phyloP scores from a whole-genome alignment of 345 rosid species.

The Crucihimalaya himalaica region DNA sequence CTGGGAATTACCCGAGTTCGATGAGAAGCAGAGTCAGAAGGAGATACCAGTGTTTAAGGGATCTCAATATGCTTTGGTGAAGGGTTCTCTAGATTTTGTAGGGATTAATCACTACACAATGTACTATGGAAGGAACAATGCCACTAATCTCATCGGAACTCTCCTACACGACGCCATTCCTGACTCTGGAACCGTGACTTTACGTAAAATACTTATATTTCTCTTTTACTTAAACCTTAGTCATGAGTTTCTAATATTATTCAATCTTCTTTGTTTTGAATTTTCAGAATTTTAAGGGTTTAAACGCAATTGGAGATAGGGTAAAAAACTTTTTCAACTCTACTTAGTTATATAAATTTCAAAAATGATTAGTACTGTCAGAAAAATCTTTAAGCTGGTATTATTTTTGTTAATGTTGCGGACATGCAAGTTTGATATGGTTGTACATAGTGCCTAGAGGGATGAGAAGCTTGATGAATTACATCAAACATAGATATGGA shows the following conservation, averaged over 20 bases:
- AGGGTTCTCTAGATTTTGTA: conserved; percentile 88
- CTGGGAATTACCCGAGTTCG: conserved; percentile 88
- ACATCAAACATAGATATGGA: conserved; percentile 52
- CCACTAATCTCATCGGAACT: conserved; percentile 38
- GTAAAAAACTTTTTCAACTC: conserved; percentile 42
- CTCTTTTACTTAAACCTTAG: not conserved
- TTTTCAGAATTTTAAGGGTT: conserved; percentile 61
- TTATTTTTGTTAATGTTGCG: conserved; percentile 3
- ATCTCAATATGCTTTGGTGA: conserved; percentile 58
- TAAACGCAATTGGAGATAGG: conserved; percentile 68
- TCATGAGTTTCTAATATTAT: not conserved
- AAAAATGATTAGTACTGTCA: not conserved
- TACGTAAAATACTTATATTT: conserved; percentile 47
- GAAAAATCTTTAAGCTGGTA: not conserved
- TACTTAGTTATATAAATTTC: not conserved
- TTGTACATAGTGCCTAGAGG: conserved; percentile 62
- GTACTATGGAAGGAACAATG: conserved; percentile 55
- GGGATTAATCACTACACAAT: conserved; percentile 98
- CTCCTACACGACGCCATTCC: conserved; percentile 66
- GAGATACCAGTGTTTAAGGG: conserved; percentile 66
- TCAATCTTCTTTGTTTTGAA: not conserved
- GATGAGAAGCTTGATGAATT: conserved; percentile 63
- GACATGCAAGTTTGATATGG: conserved; percentile 63
- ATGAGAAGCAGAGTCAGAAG: conserved; percentile 76
- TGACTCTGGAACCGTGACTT: conserved; percentile 79